Percentiles rank a stretch among this genome's conserved stretches.
phyloP scores from a whole-genome alignment of 176 grass and related monocot species.

The Oryza coarctata region DNA sequence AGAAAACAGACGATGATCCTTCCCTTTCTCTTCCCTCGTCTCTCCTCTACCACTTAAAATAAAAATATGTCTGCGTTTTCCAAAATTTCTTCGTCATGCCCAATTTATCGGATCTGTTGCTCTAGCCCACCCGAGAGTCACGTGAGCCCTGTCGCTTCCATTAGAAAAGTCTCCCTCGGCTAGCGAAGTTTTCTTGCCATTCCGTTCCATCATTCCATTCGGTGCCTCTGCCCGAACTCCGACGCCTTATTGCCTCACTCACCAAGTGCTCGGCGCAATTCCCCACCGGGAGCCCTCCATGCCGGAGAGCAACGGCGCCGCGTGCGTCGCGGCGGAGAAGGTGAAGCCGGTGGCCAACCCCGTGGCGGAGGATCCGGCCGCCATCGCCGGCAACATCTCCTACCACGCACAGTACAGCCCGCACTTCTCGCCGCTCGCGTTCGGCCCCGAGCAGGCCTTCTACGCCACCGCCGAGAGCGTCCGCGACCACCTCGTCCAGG shows the following conservation, averaged over 20 bases:
- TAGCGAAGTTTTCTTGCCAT: not conserved
- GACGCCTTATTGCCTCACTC: conserved; percentile 24
- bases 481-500: conserved; percentile 80
- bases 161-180: not conserved
- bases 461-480: conserved; percentile 91
- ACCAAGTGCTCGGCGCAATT: conserved; percentile 21
- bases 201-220: conserved; percentile 11
- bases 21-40: conserved; percentile 33
- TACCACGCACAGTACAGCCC: conserved; percentile 77
- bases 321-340: conserved; percentile 44
- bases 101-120: conserved; percentile 47
- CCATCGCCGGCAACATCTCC: conserved; percentile 83
- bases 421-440: conserved; percentile 76
- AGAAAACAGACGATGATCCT: conserved; percentile 23
- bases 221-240: conserved; percentile 25
- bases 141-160: conserved; percentile 6
- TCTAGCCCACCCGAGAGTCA: not conserved
- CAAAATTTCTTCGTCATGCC: conserved; percentile 37
- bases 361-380: conserved; percentile 46
- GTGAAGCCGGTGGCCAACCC: conserved; percentile 67
- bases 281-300: conserved; percentile 40
- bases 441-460: conserved; percentile 85
- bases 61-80: conserved; percentile 25
- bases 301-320: conserved; percentile 26
- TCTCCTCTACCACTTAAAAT: conserved; percentile 1